Percentiles rank a stretch among this genome's conserved stretches.
Evolutionary conservation across 2,329 filamentous ascomycete genomes (phyloP).

Genomic region (Fusarium hostae): DNA sequence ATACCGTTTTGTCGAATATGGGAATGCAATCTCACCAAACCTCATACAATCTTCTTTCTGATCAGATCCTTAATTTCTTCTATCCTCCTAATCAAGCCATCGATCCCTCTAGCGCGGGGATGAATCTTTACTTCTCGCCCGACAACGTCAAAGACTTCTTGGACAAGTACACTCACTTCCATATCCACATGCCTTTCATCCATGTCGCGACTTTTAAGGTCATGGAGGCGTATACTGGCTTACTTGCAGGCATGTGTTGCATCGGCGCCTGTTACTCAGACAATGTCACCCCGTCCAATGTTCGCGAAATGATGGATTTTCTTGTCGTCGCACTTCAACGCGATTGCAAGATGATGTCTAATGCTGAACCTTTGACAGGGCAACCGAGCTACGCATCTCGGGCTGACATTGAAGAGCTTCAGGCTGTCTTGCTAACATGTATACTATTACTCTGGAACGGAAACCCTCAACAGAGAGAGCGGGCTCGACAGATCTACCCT

Average conservation of each 20-base stretch:
- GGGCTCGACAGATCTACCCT: slow-evolving; percentile 69
- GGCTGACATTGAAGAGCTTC: slow-evolving; percentile 71
- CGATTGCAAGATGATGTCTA: slow-evolving; percentile 61
- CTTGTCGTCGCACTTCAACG: slow-evolving; percentile 68
- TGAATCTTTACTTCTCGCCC: slow-evolving; percentile 71
- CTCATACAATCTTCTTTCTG: slow-evolving; percentile 65
- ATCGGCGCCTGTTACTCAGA: slow-evolving; percentile 81
- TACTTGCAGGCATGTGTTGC: slow-evolving; percentile 76
- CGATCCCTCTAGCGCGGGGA: slow-evolving; percentile 66
- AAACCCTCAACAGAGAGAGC: slow-evolving; percentile 71
- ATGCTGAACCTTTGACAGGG: slow-evolving; percentile 32
- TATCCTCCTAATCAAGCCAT: slow-evolving; percentile 58
- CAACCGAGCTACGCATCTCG: slow-evolving; percentile 44
- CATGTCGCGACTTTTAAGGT: slow-evolving; percentile 78
- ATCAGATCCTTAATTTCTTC: slow-evolving; percentile 67
- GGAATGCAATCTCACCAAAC: slow-evolving; percentile 60
- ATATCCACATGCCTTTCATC: slow-evolving; percentile 78
- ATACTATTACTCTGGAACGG: slow-evolving; percentile 77
- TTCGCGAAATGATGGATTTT: slow-evolving; percentile 75
- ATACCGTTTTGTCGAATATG: slow-evolving; percentile 60
- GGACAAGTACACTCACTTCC: slow-evolving; percentile 76
- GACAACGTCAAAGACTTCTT: slow-evolving; percentile 78
- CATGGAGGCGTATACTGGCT: slow-evolving; percentile 71
- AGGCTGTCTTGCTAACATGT: slow-evolving; percentile 72
- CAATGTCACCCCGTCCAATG: slow-evolving; percentile 66